phyloP scores from a whole-genome alignment of 2,329 filamentous ascomycete species.

The Conoideocrella luteorostrata region DNA sequence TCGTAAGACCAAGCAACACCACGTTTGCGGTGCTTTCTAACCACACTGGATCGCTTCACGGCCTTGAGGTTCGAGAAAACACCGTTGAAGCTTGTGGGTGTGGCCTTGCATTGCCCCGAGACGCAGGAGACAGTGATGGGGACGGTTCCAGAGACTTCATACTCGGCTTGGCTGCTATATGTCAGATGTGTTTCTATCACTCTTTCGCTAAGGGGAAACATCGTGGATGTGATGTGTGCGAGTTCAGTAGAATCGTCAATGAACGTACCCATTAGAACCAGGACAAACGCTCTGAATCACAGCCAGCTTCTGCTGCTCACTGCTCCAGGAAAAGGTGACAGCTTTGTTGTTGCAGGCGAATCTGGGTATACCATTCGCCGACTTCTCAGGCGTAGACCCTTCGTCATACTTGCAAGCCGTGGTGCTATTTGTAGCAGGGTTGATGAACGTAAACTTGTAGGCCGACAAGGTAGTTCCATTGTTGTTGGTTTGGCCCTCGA shows the following conservation, averaged over 20 bases:
- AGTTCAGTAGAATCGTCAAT: neutral
- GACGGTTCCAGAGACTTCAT: conserved; percentile 25
- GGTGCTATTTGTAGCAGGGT: conserved; percentile 31
- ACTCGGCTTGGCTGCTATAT: conserved; percentile 10
- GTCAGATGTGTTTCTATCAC: too few relatives aligned
- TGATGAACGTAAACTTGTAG: conserved; percentile 35
- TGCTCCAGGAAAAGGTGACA: conserved; percentile 38
- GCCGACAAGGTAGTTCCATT: conserved; percentile 24
- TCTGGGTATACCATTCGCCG: conserved; percentile 24
- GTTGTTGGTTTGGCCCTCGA: conserved; percentile 27
- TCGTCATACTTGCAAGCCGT: conserved; percentile 39
- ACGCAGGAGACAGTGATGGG: conserved; percentile 12
- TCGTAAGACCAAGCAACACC: conserved; percentile 8
- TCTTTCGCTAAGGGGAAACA: too few relatives aligned
- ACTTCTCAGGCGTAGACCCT: conserved; percentile 29
- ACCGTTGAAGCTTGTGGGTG: neutral
- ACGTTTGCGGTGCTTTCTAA: neutral
- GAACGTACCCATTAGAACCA: conserved; percentile 27
- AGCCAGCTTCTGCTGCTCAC: conserved; percentile 24
- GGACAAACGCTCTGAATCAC: conserved; percentile 40
- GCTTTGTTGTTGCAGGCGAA: conserved; percentile 36
- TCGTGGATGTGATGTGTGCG: neutral
- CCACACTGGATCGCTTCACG: neutral
- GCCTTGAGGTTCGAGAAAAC: conserved; percentile 7
- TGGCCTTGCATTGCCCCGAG: neutral